phyloP scores from a whole-genome alignment of 2,329 filamentous ascomycete genomes.

The Phaeoacremonium minimum region DNA sequence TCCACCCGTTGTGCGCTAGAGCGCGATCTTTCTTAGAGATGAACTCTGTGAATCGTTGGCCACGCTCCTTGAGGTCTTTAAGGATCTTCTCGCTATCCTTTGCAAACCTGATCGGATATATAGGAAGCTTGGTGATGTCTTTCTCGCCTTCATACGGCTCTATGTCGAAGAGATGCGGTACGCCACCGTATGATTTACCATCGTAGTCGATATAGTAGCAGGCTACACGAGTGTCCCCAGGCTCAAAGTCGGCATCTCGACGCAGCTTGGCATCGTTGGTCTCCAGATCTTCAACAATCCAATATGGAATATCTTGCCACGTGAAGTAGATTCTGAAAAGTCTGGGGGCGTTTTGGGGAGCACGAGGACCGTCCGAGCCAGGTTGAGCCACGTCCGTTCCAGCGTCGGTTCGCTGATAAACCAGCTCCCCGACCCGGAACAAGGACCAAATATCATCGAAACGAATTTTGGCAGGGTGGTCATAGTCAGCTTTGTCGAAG shows the following conservation, averaged over 20 bases:
- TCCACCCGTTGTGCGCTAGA: conserved; percentile 6
- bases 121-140: background rate
- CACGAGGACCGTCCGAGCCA: no score
- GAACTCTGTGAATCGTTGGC: background rate
- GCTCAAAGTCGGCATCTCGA: no score
- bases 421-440: conserved; percentile 4
- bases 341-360: no score
- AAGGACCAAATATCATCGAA: conserved; percentile 7
- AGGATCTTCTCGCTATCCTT: conserved; percentile 1
- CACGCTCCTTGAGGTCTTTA: background rate
- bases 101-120: conserved; percentile 5
- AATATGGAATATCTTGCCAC: no score
- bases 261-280: no score
- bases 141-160: conserved; percentile 2
- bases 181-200: conserved; percentile 2
- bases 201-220: conserved; percentile 6
- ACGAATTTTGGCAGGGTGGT: conserved; percentile 1
- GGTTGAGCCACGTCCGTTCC: no score
- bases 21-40: no score
- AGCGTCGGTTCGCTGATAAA: conserved; percentile 1
- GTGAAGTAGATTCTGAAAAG: no score
- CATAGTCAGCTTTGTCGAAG: background rate
- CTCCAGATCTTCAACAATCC: no score
- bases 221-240: background rate
- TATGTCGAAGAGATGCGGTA: conserved; percentile 1